These are phyloP conservation scores for Camelina laxa DNA, from an alignment of 345 rosid genomes.

Conservation along the genomic window DNA sequence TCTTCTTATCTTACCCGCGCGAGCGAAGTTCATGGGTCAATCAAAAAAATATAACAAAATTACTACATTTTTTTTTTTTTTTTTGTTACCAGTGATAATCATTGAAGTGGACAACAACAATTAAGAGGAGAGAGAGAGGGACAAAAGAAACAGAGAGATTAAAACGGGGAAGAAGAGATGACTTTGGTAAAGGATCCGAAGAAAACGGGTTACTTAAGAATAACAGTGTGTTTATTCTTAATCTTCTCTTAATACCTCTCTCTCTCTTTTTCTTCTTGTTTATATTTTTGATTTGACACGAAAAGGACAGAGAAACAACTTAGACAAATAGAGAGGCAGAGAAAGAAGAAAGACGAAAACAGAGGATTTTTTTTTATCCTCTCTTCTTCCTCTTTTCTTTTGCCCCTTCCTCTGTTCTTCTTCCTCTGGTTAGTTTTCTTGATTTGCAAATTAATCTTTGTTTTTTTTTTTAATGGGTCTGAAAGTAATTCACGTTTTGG, in stretches of 20 bases:
- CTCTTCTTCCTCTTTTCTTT: conserved; percentile 37
- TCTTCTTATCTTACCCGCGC: conserved; percentile 27
- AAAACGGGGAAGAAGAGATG: conserved; percentile 35
- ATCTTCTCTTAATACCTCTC: conserved; percentile 16
- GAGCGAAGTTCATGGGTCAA: conserved; percentile 36
- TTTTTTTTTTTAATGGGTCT: neutral
- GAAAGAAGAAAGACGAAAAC: conserved; percentile 36
- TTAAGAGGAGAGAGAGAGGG: neutral
- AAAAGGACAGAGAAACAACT: conserved; percentile 35
- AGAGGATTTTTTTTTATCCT: conserved; percentile 45
- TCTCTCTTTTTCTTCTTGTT: neutral
- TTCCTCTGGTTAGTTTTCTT: conserved; percentile 30
- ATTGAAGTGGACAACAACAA: neutral
- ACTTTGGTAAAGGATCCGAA: conserved; percentile 44
- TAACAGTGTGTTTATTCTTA: conserved; percentile 31
- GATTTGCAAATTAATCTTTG: neutral
- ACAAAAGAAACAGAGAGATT: conserved; percentile 24
- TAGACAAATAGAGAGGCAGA: conserved; percentile 23
- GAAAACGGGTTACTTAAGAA: conserved; percentile 42
- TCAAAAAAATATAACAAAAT: neutral
- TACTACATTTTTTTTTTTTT: neutral
- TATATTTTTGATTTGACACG: conserved; percentile 15
- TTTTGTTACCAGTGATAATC: neutral
- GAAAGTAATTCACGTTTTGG: neutral
- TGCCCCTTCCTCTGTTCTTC: conserved; percentile 35